phyloP scores from a whole-genome alignment of 805 yeast species.

The Suhomyces sp. region DNA sequence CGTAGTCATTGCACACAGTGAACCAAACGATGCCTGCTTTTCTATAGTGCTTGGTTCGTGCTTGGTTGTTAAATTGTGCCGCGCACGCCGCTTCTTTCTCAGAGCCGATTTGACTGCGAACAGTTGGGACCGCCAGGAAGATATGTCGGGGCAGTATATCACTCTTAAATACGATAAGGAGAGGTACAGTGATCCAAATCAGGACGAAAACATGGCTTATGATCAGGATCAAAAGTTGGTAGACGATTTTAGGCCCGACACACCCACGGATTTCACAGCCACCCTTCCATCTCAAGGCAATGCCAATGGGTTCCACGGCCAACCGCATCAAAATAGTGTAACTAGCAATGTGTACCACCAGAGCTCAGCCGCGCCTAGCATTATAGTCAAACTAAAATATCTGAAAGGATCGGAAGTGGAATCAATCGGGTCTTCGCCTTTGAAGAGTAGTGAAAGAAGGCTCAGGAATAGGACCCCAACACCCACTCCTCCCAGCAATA shows the following conservation, averaged over 20 bases:
- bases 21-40: too few relatives aligned
- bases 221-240: too few relatives aligned
- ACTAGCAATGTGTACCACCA: slow-evolving; percentile 4
- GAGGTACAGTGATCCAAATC: not conserved
- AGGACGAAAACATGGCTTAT: not conserved
- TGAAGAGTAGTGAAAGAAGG: not conserved
- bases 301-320: not conserved
- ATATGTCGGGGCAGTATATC: not conserved
- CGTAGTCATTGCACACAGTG: slow-evolving; percentile 17
- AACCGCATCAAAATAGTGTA: not conserved
- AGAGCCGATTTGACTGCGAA: slow-evolving; percentile 2
- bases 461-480: not conserved
- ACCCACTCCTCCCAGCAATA: not conserved
- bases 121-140: not conserved
- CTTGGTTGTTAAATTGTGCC: not conserved
- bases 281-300: not conserved
- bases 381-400: not conserved
- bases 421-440: not conserved
- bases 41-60: not conserved
- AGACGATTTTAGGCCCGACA: not conserved
- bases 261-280: not conserved
- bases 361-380: not conserved
- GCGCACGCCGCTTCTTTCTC: slow-evolving; percentile 1
- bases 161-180: not conserved
- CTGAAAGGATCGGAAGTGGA: not conserved